phyloP scores from a whole-genome alignment of 129 eudicot genomes.

The Tagetes patula region DNA sequence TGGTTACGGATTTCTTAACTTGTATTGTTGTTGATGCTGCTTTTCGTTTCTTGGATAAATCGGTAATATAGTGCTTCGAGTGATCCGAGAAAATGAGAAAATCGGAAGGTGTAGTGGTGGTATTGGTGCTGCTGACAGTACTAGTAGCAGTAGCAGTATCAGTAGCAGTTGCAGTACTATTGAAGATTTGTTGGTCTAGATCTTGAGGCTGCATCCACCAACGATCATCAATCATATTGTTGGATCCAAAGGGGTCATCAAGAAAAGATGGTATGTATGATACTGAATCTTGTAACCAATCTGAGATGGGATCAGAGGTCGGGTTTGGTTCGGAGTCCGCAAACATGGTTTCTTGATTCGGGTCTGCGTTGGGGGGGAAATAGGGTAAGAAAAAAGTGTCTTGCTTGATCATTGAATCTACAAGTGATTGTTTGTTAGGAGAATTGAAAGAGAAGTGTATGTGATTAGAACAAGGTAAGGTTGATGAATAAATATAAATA shows the following conservation, averaged over 20 bases:
- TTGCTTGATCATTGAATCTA: slow-evolving; percentile 39
- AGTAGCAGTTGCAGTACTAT: slow-evolving; percentile 24
- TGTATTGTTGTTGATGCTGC: slow-evolving; percentile 24
- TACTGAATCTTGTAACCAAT: slow-evolving; percentile 59
- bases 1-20: slow-evolving; percentile 42
- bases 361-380: slow-evolving; percentile 21
- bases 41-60: slow-evolving; percentile 65
- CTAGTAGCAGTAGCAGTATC: slow-evolving; percentile 13
- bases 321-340: slow-evolving; percentile 55
- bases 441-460: background rate
- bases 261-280: slow-evolving; percentile 60
- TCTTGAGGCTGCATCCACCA: slow-evolving; percentile 55
- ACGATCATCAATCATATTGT: slow-evolving; percentile 36
- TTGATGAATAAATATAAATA: slow-evolving; percentile 23
- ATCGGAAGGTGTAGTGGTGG: slow-evolving; percentile 27
- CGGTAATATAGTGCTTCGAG: slow-evolving; percentile 20
- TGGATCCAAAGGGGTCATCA: slow-evolving; percentile 56
- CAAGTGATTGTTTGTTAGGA: background rate
- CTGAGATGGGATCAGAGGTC: slow-evolving; percentile 46
- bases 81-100: slow-evolving; percentile 33
- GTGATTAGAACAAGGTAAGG: slow-evolving; percentile 8
- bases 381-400: slow-evolving; percentile 20
- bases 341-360: slow-evolving; percentile 38
- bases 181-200: slow-evolving; percentile 42
- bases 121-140: slow-evolving; percentile 27